Evolutionary conservation across 768 basidiomycete species (phyloP).

Genomic region (Tulasnella sp.): DNA sequence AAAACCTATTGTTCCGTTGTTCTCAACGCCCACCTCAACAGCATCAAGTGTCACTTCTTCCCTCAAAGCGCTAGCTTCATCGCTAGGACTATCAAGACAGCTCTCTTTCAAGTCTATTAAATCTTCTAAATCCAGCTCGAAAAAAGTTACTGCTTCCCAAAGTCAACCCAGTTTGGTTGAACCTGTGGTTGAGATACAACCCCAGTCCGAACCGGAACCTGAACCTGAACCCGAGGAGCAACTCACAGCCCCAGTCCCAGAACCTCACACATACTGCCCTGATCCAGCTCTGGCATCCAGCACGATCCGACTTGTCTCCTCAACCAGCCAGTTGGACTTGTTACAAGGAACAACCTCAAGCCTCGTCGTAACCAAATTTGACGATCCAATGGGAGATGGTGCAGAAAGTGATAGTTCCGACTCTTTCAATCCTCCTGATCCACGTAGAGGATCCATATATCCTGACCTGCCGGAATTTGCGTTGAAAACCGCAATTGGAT

Average conservation of each 20-base stretch:
- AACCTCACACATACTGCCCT: slow-evolving; percentile 2
- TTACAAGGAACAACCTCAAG: too few relatives aligned
- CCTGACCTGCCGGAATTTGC: slow-evolving; percentile 12
- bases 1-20: slow-evolving; percentile 10
- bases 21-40: too few relatives aligned
- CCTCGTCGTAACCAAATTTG: too few relatives aligned
- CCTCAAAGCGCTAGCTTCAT: slow-evolving; percentile 61
- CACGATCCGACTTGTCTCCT: slow-evolving; percentile 18
- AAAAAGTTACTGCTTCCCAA: slow-evolving; percentile 21
- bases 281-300: slow-evolving; percentile 14
- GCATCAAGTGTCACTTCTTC: slow-evolving; percentile 57
- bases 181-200: background rate
- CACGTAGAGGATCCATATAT: slow-evolving; percentile 1
- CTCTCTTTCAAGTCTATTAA: background rate
- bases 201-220: background rate
- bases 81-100: slow-evolving; percentile 28
- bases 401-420: too few relatives aligned
- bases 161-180: background rate
- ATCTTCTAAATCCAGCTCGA: slow-evolving; percentile 2
- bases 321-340: too few relatives aligned
- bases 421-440: too few relatives aligned
- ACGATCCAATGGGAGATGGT: too few relatives aligned
- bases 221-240: background rate
- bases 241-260: too few relatives aligned
- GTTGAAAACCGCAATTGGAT: slow-evolving; percentile 4